Conservation (phyloP, 1,139 yeast species). For the Lodderomyces beijingensis region DNA sequence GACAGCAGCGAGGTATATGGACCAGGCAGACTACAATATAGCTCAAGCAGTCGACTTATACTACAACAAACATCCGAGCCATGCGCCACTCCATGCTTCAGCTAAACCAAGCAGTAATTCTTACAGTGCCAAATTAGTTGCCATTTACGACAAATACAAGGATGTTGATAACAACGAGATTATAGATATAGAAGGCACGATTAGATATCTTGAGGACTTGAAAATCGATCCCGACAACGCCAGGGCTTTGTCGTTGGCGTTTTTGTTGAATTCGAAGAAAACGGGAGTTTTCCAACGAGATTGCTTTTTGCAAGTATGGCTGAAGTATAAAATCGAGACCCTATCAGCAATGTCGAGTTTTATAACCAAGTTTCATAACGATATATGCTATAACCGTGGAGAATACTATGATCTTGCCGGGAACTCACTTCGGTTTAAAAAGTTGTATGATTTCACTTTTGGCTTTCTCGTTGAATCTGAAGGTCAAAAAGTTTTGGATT, state of each 20-base stretch:
- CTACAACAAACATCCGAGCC: conserved; percentile 14
- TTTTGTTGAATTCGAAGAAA: conserved; percentile 58
- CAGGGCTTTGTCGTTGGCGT: conserved; percentile 64
- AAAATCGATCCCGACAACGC: conserved; percentile 72
- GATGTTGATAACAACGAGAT: conserved; percentile 25
- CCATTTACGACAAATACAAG: conserved; percentile 26
- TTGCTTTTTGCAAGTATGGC: conserved; percentile 59
- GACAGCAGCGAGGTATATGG: conserved; percentile 26
- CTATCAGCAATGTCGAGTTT: conserved; percentile 49
- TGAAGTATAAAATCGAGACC: conserved; percentile 25
- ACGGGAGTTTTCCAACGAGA: conserved; percentile 55
- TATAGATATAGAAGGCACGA: conserved; percentile 72
- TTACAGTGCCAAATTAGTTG: conserved; percentile 13
- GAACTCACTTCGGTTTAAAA: conserved; percentile 37
- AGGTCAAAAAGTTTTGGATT: conserved; percentile 50
- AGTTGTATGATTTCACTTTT: conserved; percentile 69
- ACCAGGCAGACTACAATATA: conserved; percentile 23
- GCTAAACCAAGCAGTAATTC: conserved; percentile 4
- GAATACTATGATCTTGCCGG: conserved; percentile 7
- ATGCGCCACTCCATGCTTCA: not conserved
- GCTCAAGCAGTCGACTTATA: conserved; percentile 29
- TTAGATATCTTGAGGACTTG: conserved; percentile 61
- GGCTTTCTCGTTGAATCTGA: conserved; percentile 59
- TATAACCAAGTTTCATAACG: conserved; percentile 29
- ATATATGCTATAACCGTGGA: conserved; percentile 23